Evolutionary conservation across 441 rosid species (phyloP).

Genomic region (Gossypium gossypioides): DNA sequence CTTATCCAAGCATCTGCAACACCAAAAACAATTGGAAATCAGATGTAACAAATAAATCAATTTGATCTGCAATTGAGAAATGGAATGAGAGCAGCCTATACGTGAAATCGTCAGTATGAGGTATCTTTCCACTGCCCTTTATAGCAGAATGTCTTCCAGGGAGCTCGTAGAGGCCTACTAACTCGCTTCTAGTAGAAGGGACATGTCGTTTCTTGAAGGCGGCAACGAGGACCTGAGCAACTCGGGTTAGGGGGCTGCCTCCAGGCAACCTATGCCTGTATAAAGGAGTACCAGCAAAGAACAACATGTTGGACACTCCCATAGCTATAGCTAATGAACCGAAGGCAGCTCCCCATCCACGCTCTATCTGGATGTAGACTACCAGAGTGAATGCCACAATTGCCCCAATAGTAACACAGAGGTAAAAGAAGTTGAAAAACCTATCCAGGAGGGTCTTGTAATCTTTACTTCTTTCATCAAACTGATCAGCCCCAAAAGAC

Average conservation of each 20-base stretch:
- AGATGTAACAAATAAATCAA: background rate
- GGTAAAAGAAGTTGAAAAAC: conserved; percentile 90
- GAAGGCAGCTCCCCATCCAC: conserved; percentile 83
- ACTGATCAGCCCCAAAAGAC: conserved; percentile 94
- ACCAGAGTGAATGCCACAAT: conserved; percentile 82
- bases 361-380: conserved; percentile 72
- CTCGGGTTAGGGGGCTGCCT: conserved; percentile 87
- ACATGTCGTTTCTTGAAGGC: conserved; percentile 58
- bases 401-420: conserved; percentile 73
- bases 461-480: conserved; percentile 65
- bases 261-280: conserved; percentile 92
- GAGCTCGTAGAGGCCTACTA: conserved; percentile 68
- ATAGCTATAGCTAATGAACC: conserved; percentile 80
- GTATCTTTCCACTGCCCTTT: conserved; percentile 74
- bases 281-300: conserved; percentile 77
- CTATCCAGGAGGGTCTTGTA: conserved; percentile 75
- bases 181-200: conserved; percentile 58
- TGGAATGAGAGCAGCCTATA: conserved; percentile 14
- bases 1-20: conserved; percentile 73
- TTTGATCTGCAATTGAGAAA: background rate
- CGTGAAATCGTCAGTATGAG: conserved; percentile 66
- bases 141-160: conserved; percentile 67
- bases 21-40: background rate
- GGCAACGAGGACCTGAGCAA: conserved; percentile 76
- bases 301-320: conserved; percentile 68